Conservation (phyloP, 345 rosid genomes). For the Angophora floribunda region DNA sequence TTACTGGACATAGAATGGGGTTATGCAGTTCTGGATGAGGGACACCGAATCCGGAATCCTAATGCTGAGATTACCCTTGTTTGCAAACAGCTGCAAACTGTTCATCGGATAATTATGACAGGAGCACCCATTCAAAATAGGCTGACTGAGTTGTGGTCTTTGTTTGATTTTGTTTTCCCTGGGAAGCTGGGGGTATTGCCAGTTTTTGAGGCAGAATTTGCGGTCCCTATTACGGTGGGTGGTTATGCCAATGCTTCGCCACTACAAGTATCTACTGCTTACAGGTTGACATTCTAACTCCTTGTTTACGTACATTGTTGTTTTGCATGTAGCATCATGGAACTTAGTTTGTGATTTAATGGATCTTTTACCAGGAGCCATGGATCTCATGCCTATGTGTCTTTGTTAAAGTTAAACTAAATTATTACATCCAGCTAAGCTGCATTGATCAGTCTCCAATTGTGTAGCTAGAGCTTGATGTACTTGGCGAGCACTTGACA, state of each 20-base stretch:
- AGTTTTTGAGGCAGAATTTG: conserved; percentile 95
- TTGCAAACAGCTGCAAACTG: conserved; percentile 95
- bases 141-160: conserved; percentile 87
- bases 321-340: not conserved
- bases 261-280: conserved; percentile 94
- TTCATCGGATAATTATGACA: conserved; percentile 92
- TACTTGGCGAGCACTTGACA: not conserved
- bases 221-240: conserved; percentile 92
- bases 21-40: conserved; percentile 91
- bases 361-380: not conserved
- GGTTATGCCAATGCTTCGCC: conserved; percentile 99
- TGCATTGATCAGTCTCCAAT: not conserved
- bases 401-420: not conserved
- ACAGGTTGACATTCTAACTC: conserved; percentile 35
- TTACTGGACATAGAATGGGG: conserved; percentile 93
- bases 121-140: conserved; percentile 98
- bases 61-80: conserved; percentile 85
- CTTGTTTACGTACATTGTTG: not conserved
- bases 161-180: conserved; percentile 98
- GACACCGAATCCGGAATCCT: conserved; percentile 96
- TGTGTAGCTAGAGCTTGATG: not conserved
- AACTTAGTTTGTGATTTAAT: not conserved
- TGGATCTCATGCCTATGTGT: not conserved
- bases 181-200: conserved; percentile 95
- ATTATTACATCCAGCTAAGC: not conserved